A percentile compares a stretch with the other conserved stretches of the same genome.
Conservation (phyloP, 805 yeast genomes). For the Candida nemodendra region DNA sequence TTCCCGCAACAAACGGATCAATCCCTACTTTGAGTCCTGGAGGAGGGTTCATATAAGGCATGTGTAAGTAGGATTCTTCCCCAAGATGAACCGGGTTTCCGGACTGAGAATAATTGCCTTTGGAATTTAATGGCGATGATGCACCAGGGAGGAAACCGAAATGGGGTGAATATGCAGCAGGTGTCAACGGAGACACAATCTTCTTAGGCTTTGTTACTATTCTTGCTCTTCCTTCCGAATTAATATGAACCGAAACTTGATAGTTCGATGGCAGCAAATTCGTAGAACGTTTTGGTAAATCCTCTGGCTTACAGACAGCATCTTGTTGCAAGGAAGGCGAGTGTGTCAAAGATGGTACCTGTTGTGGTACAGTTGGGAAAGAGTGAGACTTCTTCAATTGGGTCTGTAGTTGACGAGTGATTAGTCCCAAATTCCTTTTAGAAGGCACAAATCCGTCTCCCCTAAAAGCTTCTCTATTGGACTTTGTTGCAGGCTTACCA, state of each 20-base stretch:
- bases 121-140: constrained; percentile 4
- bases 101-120: constrained; percentile 2
- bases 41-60: constrained; percentile 14
- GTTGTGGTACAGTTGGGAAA: constrained; percentile 1
- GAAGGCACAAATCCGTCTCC: constrained; percentile 1
- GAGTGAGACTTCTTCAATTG: constrained; percentile 14
- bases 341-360: not conserved
- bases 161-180: constrained; percentile 17
- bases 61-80: constrained; percentile 4
- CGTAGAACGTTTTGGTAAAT: not conserved
- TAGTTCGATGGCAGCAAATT: constrained; percentile 19
- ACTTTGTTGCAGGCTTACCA: not conserved
- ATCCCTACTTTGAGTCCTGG: constrained; percentile 27
- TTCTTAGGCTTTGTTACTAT: constrained; percentile 26
- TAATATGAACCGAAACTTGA: constrained; percentile 24
- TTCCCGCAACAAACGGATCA: constrained; percentile 31
- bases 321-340: constrained; percentile 1
- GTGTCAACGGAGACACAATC: constrained; percentile 11
- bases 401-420: constrained; percentile 16
- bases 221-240: constrained; percentile 30
- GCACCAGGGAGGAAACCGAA: constrained; percentile 6
- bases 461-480: constrained; percentile 8
- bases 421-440: constrained; percentile 10
- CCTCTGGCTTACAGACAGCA: not conserved
- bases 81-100: constrained; percentile 4